Conservation (phyloP, 2,329 filamentous ascomycete species). For the Epichloe scottii region DNA sequence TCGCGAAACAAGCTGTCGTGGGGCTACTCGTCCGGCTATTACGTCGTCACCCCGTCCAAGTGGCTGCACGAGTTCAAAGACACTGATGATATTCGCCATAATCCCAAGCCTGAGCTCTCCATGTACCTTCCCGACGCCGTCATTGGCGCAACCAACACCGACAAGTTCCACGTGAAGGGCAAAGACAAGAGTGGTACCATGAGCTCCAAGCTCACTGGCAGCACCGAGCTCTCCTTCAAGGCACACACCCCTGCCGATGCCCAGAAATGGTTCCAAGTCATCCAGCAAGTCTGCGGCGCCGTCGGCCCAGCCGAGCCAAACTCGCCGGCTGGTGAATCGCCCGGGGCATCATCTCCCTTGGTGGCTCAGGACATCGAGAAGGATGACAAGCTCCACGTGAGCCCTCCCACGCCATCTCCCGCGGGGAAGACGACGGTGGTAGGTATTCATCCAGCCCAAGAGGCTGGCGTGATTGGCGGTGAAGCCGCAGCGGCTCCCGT, state of each 20-base stretch:
- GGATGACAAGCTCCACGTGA: conserved; percentile 9
- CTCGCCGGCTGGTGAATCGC: conserved; percentile 8
- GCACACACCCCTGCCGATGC: conserved; percentile 71
- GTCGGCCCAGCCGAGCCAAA: conserved; percentile 25
- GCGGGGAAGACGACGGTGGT: conserved; percentile 14
- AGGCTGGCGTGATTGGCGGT: conserved; percentile 31
- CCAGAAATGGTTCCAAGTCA: conserved; percentile 70
- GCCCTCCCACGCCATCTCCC: conserved; percentile 6
- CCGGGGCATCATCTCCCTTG: conserved; percentile 1
- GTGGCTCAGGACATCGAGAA: neutral
- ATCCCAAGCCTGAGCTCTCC: conserved; percentile 74
- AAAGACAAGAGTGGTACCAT: conserved; percentile 79
- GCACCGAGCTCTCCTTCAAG: conserved; percentile 75
- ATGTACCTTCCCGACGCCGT: conserved; percentile 86
- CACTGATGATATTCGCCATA: conserved; percentile 57
- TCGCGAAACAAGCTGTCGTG: conserved; percentile 70
- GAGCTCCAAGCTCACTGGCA: conserved; percentile 67
- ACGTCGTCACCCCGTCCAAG: conserved; percentile 76
- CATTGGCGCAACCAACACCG: conserved; percentile 57
- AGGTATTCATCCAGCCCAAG: conserved; percentile 28
- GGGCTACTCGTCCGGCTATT: conserved; percentile 72
- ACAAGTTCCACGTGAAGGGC: conserved; percentile 90
- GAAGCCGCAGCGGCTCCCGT: conserved; percentile 8
- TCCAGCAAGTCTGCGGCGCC: conserved; percentile 47
- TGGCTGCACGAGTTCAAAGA: conserved; percentile 96